phyloP scores from a whole-genome alignment of 176 grass and related monocot genomes.

The Neostapfia colusana region DNA sequence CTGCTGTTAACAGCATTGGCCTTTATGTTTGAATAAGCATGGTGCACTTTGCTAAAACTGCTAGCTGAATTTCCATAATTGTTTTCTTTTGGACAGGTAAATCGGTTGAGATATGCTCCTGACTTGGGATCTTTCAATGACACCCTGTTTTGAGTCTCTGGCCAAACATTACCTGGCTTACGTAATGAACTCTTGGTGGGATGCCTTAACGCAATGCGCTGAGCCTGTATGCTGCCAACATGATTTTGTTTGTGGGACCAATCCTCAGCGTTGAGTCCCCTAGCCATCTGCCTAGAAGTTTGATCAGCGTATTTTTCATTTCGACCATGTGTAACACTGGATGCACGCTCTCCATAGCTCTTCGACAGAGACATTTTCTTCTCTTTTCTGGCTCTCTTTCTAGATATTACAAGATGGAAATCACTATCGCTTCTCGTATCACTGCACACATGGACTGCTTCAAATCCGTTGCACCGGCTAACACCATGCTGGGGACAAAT shows the following conservation, averaged over 20 bases:
- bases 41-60: constrained; percentile 25
- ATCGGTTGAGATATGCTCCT: constrained; percentile 29
- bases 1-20: constrained; percentile 9
- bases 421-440: constrained; percentile 44
- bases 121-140: constrained; percentile 30
- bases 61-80: constrained; percentile 29
- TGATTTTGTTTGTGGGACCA: constrained; percentile 31
- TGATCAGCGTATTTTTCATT: constrained; percentile 35
- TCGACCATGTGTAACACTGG: constrained; percentile 5
- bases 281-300: constrained; percentile 41
- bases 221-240: constrained; percentile 36
- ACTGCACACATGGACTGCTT: constrained; percentile 26
- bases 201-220: constrained; percentile 33
- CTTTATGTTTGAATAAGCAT: constrained; percentile 33
- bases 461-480: neutral
- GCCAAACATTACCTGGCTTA: constrained; percentile 22
- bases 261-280: constrained; percentile 33
- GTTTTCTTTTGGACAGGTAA: constrained; percentile 43
- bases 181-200: constrained; percentile 31
- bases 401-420: constrained; percentile 64
- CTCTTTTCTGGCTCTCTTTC: constrained; percentile 61
- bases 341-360: constrained; percentile 26
- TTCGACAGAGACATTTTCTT: constrained; percentile 51
- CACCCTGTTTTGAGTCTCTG: constrained; percentile 7
- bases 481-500: constrained; percentile 41